A percentile compares a stretch with the other conserved stretches of the same genome.
Conservation (phyloP, 441 rosid species). For the Gossypium davidsonii region DNA sequence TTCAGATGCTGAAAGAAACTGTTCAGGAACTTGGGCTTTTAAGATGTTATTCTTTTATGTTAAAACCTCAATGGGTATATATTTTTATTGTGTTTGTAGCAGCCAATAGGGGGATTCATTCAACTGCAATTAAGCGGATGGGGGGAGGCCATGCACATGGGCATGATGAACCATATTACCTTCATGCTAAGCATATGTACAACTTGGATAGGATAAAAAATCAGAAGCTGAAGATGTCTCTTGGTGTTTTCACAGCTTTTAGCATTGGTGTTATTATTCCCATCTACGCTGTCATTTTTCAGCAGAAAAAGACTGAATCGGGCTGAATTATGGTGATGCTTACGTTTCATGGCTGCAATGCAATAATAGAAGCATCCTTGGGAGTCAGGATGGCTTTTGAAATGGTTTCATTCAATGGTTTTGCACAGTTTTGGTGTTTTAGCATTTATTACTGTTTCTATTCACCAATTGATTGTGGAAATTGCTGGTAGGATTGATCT, state of each 20-base stretch:
- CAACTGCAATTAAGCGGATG: conserved; percentile 35
- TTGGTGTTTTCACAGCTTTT: conserved; percentile 74
- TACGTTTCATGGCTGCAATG: conserved; percentile 17
- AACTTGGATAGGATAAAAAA: conserved; percentile 86
- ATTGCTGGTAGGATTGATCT: neutral
- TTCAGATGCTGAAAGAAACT: neutral
- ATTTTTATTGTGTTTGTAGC: conserved; percentile 13
- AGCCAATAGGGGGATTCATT: conserved; percentile 71
- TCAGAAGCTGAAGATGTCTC: conserved; percentile 75
- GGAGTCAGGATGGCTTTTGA: conserved; percentile 8
- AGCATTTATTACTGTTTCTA: neutral
- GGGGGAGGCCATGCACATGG: conserved; percentile 12
- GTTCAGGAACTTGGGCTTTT: neutral
- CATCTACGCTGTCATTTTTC: conserved; percentile 77
- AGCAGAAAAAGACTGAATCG: conserved; percentile 86
- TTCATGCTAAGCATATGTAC: conserved; percentile 96
- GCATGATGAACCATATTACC: conserved; percentile 17
- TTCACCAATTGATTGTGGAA: conserved; percentile 11
- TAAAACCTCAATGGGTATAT: neutral
- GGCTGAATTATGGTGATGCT: conserved; percentile 24
- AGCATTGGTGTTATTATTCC: conserved; percentile 78
- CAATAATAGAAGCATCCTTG: conserved; percentile 28
- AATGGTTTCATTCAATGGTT: conserved; percentile 1
- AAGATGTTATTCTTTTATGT: neutral
- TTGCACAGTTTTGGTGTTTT: neutral